A percentile compares a stretch with the other conserved stretches of the same genome.
phyloP scores from a whole-genome alignment of 176 grass and related monocot species.

The Eleusine coracana region DNA sequence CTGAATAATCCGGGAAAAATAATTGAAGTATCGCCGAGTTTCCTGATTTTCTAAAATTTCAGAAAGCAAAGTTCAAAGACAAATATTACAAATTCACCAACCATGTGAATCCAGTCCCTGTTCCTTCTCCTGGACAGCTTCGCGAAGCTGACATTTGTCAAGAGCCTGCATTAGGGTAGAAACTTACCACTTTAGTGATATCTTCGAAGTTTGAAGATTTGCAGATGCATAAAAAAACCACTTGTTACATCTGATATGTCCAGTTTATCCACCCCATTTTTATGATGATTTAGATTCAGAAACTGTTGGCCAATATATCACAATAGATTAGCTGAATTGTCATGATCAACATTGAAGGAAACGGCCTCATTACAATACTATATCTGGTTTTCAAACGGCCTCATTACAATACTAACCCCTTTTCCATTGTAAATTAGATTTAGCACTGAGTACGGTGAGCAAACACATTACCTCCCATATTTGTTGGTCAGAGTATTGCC shows the following conservation, averaged over 20 bases:
- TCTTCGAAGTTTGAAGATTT: no score
- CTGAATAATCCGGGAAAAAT: neutral
- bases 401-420: neutral
- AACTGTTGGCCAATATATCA: no score
- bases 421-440: constrained; percentile 28
- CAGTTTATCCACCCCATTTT: no score
- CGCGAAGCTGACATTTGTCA: constrained; percentile 88
- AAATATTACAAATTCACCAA: constrained; percentile 27
- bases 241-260: no score
- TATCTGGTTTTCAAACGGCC: neutral
- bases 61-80: neutral
- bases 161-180: constrained; percentile 54
- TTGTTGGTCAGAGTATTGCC: constrained; percentile 65
- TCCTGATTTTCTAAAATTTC: no score
- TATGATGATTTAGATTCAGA: no score
- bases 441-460: neutral
- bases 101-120: constrained; percentile 78
- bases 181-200: no score
- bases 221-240: no score
- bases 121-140: constrained; percentile 83
- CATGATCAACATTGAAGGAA: no score
- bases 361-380: neutral
- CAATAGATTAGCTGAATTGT: no score
- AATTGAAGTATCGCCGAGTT: neutral
- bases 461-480: constrained; percentile 79